A percentile compares a stretch with the other conserved stretches of the same genome.
These are phyloP conservation scores for Simmondsia chinensis DNA, from an alignment of 148 eudicot genomes.

Conservation along the genomic window DNA sequence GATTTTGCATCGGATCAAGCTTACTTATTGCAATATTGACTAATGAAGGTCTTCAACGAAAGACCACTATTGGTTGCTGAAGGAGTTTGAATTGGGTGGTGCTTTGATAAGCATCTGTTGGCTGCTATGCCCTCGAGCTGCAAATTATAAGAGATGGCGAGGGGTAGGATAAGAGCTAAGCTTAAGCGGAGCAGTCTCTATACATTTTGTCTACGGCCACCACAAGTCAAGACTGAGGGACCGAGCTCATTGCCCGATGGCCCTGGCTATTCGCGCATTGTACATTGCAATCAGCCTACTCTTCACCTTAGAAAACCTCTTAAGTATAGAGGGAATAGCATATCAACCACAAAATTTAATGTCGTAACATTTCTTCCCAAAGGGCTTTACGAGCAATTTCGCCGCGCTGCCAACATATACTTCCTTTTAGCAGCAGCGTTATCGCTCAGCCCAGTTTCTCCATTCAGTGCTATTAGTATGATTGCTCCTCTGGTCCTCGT, in stretches of 20 bases:
- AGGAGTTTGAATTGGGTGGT: constrained; percentile 1
- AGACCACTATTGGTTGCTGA: too few species aligned
- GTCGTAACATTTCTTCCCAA: constrained; percentile 68
- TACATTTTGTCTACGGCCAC: constrained; percentile 55
- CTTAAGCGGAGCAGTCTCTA: constrained; percentile 59
- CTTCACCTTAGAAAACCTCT: constrained; percentile 55
- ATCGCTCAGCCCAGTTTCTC: constrained; percentile 67
- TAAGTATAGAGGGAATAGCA: constrained; percentile 59
- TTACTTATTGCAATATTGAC: too few species aligned
- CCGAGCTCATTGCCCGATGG: constrained; percentile 40
- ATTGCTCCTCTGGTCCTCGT: constrained; percentile 85
- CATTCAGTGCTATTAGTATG: constrained; percentile 81
- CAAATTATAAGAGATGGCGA: constrained; percentile 30
- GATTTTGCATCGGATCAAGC: too few species aligned
- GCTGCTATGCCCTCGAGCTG: constrained; percentile 14
- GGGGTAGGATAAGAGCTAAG: constrained; percentile 66
- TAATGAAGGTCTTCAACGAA: too few species aligned
- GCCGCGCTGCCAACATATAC: constrained; percentile 90
- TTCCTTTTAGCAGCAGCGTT: constrained; percentile 70
- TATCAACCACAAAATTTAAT: constrained; percentile 84
- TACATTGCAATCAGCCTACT: constrained; percentile 63
- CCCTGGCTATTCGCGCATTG: constrained; percentile 63
- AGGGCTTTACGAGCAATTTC: constrained; percentile 87
- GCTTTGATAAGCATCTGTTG: constrained; percentile 13
- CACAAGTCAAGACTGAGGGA: constrained; percentile 12